A percentile compares a stretch with the other conserved stretches of the same genome.
These are phyloP conservation scores for Boletus subcaerulescens DNA, from an alignment of 768 basidiomycete genomes.

Conservation along the genomic window DNA sequence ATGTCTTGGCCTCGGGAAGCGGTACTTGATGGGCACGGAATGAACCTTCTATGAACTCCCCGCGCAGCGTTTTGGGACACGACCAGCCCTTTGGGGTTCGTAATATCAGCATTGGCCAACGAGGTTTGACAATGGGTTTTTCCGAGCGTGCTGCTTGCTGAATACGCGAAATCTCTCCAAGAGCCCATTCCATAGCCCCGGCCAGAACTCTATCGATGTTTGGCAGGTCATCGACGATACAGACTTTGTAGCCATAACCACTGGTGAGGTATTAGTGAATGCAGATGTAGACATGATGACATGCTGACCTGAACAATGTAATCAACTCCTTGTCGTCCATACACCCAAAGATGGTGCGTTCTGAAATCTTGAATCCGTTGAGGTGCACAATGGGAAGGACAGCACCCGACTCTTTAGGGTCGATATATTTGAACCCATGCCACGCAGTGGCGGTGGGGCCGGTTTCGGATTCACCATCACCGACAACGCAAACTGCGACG, in stretches of 20 bases:
- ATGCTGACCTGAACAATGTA: constrained; percentile 62
- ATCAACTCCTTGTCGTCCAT: constrained; percentile 87
- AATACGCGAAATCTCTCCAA: constrained; percentile 69
- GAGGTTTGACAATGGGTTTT: constrained; percentile 79
- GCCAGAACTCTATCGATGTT: constrained; percentile 79
- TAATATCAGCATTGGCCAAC: constrained; percentile 85
- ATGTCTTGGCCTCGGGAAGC: constrained; percentile 66
- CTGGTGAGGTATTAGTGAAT: constrained; percentile 29
- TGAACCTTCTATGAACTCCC: constrained; percentile 75
- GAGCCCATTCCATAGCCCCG: constrained; percentile 78
- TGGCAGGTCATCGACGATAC: constrained; percentile 67
- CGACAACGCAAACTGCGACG: constrained; percentile 77
- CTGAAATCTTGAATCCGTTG: constrained; percentile 74
- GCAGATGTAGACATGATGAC: not conserved
- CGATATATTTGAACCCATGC: constrained; percentile 88
- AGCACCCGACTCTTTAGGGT: constrained; percentile 86
- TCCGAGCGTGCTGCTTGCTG: constrained; percentile 76
- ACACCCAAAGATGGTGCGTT: constrained; percentile 83
- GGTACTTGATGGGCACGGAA: constrained; percentile 91
- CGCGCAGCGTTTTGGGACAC: constrained; percentile 63
- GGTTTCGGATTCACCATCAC: constrained; percentile 85
- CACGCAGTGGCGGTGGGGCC: constrained; percentile 78
- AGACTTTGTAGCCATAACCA: constrained; percentile 86
- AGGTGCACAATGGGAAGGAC: constrained; percentile 89
- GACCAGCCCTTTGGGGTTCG: constrained; percentile 83